Evolutionary conservation across 2,329 filamentous ascomycete genomes (phyloP), one percentile per base, ranked within the genome.

Genomic region (Chaetomium strumarium): DNA sequence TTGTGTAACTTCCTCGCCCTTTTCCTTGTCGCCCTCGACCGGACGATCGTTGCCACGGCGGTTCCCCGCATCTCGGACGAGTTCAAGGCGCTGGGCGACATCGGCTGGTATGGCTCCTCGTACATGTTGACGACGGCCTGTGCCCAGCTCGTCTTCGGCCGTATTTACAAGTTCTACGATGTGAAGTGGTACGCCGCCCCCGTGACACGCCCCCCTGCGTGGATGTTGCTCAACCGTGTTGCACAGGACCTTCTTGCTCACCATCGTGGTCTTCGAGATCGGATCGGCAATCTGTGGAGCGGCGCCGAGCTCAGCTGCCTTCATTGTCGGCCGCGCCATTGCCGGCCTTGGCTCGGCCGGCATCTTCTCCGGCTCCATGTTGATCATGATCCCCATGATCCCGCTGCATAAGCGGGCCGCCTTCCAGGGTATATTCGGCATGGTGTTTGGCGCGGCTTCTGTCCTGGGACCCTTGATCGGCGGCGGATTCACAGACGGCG

Each of bases 81-180:
- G 17, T 81, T 81, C 63, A 67, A 77, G 43, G 77, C 78, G 47
- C 66, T 83, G 2, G 75, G 75, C 2, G 81, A 85, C 55, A 79
- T 84, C 52, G 80, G 80, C 47, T 85, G 81, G 81, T 84, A 84
- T 63, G 80, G 77, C 5, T 79, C 78, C 36, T 75, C 79, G 1
- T 82, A 83, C 63, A 77, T 83, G 72, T 68, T 84, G 57, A 81
- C 80, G 12, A 78, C 78, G 2, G 74, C 77, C 7, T 76, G 77
- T n/a, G 75, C 72, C 16, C 75, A 79, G 59, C 68, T 79, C 3
- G 61, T 79, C 9, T 80, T 77, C 60, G 78, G 78, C 7, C 70
- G 76, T 37, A 70, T 81, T 37, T 81, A 79, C 63, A 74, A 72
- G 56, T 77, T 77, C 57, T 81, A 79, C 58, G 70, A 74, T 51